These are phyloP conservation scores for Fraxinus dipetala DNA, from an alignment of 305 asterid genomes.

Conservation along the genomic window DNA sequence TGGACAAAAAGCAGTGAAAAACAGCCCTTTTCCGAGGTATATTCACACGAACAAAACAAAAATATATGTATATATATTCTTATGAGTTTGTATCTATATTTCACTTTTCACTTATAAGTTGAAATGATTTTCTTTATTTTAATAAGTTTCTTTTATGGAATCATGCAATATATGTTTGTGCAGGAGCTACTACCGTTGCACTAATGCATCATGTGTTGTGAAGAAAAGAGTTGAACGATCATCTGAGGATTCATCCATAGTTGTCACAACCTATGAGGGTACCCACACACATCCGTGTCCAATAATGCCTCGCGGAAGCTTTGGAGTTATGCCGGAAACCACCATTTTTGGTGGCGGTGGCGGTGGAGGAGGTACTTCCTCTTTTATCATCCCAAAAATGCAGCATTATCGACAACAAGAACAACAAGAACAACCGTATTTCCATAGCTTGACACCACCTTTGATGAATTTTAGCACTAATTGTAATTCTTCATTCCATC, in stretches of 20 bases:
- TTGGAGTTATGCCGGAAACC: constrained; percentile 43
- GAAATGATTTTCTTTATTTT: background rate
- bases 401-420: constrained; percentile 26
- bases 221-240: constrained; percentile 85
- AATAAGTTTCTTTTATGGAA: background rate
- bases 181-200: constrained; percentile 95
- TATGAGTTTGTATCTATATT: background rate
- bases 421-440: constrained; percentile 26
- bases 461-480: constrained; percentile 24
- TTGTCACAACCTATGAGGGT: constrained; percentile 90
- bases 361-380: constrained; percentile 13
- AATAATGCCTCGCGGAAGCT: constrained; percentile 54
- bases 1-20: constrained; percentile 92
- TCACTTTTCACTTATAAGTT: background rate
- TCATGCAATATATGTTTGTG: background rate
- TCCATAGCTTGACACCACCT: constrained; percentile 34
- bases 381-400: constrained; percentile 34
- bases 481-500: constrained; percentile 22
- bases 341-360: constrained; percentile 21
- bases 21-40: constrained; percentile 90
- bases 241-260: constrained; percentile 56
- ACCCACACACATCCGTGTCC: constrained; percentile 75
- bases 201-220: constrained; percentile 73
- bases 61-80: background rate
- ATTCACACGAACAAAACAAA: background rate